Conservation (phyloP, 768 basidiomycete genomes). For the Vishniacozyma victoriae region DNA sequence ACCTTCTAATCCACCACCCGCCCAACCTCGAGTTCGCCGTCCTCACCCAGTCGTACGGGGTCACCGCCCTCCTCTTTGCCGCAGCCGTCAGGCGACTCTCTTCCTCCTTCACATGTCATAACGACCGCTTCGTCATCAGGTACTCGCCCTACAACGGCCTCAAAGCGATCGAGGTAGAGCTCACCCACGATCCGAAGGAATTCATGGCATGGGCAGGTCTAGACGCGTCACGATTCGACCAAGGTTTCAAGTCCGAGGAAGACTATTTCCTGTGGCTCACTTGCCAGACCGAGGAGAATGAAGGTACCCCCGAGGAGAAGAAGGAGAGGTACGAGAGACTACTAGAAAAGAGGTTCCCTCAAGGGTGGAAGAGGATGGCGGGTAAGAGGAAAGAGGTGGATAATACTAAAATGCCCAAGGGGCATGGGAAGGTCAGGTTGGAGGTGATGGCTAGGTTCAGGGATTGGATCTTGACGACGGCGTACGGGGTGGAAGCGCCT, state of each 20-base stretch:
- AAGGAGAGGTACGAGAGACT: neutral
- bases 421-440: no score
- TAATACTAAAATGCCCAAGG: no score
- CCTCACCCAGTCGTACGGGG: conserved; percentile 16
- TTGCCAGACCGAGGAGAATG: conserved; percentile 1
- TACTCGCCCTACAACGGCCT: conserved; percentile 27
- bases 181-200: conserved; percentile 12
- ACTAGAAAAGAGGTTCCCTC: neutral
- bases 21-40: conserved; percentile 9
- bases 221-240: conserved; percentile 15
- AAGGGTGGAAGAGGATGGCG: neutral
- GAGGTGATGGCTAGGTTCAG: no score
- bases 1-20: conserved; percentile 19
- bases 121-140: conserved; percentile 15
- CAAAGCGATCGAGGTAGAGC: conserved; percentile 16
- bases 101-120: conserved; percentile 14
- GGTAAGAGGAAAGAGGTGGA: no score
- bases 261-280: conserved; percentile 29
- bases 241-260: conserved; percentile 8
- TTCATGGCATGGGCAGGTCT: conserved; percentile 26
- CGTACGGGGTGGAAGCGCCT: neutral
- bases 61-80: conserved; percentile 18
- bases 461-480: no score
- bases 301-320: neutral
- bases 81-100: conserved; percentile 13